These are phyloP conservation scores for Abrus precatorius DNA, from an alignment of 306 rosid genomes.

Conservation along the genomic window DNA sequence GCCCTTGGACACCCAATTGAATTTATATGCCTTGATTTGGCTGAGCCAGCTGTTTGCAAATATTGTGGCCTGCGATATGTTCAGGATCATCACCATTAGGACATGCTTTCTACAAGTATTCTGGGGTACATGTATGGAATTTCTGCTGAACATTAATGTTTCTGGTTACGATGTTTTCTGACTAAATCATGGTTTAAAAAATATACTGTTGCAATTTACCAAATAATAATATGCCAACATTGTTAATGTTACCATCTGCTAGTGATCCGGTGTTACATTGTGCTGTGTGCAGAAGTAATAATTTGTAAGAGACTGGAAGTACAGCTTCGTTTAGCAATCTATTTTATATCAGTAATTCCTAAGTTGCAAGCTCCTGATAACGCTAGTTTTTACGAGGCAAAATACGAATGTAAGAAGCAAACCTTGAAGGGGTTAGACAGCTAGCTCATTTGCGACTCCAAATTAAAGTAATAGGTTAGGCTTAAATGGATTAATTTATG, in stretches of 20 bases:
- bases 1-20: slow-evolving; percentile 98
- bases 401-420: slow-evolving; percentile 5
- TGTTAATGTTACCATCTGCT: slow-evolving; percentile 46
- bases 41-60: slow-evolving; percentile 89
- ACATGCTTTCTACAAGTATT: slow-evolving; percentile 32
- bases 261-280: slow-evolving; percentile 24
- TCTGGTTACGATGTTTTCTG: slow-evolving; percentile 37
- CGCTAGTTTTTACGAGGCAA: not conserved
- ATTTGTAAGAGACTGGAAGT: slow-evolving; percentile 38
- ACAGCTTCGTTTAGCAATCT: slow-evolving; percentile 11
- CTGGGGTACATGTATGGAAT: slow-evolving; percentile 41
- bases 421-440: not conserved
- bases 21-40: slow-evolving; percentile 84
- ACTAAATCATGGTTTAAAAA: slow-evolving; percentile 50
- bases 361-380: slow-evolving; percentile 2
- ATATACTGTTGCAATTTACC: slow-evolving; percentile 47
- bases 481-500: no score
- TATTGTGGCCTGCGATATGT: slow-evolving; percentile 85
- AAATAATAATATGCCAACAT: slow-evolving; percentile 59
- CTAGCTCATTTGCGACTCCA: not conserved
- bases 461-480: no score
- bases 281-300: not conserved
- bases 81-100: slow-evolving; percentile 89
- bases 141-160: slow-evolving; percentile 45
- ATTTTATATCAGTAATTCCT: not conserved